Conservation (phyloP, 2,329 filamentous ascomycete species). For the Fonsecaea nubica region DNA sequence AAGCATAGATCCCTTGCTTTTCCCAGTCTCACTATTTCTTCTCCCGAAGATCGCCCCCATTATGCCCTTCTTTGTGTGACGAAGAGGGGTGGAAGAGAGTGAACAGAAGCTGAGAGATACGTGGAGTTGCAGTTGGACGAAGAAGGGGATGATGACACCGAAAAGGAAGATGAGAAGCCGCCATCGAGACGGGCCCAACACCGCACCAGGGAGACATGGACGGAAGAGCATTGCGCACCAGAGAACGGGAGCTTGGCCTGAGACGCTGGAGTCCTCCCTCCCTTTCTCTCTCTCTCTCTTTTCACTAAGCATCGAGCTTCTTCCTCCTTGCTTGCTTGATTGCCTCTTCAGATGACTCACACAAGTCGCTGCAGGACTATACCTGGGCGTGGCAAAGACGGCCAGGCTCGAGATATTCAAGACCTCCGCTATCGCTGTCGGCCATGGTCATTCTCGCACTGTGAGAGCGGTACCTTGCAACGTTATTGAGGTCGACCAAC, state of each 20-base stretch:
- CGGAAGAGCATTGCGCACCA: background rate
- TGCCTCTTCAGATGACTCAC: constrained; percentile 10
- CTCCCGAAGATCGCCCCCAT: constrained; percentile 26
- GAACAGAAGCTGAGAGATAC: constrained; percentile 22
- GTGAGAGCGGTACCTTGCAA: constrained; percentile 1
- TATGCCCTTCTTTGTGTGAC: constrained; percentile 33
- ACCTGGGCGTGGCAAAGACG: constrained; percentile 15
- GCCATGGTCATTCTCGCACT: constrained; percentile 24
- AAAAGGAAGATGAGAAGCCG: constrained; percentile 14
- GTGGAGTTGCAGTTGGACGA: constrained; percentile 21
- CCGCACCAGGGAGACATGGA: background rate
- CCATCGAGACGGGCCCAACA: background rate
- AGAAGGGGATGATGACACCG: constrained; percentile 9
- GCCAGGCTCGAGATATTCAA: background rate
- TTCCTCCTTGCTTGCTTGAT: background rate
- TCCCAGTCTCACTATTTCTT: constrained; percentile 19
- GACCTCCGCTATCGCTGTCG: constrained; percentile 16
- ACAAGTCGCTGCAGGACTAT: constrained; percentile 19
- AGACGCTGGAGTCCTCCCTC: background rate
- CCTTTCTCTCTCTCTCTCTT: too few relatives aligned
- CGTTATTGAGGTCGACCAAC: background rate
- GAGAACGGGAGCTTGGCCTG: background rate
- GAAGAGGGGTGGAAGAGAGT: constrained; percentile 20
- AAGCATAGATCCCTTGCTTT: constrained; percentile 18
- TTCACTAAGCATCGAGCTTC: background rate